Conservation (phyloP, 2,329 filamentous ascomycete genomes). For the Penicillium crustosum region DNA sequence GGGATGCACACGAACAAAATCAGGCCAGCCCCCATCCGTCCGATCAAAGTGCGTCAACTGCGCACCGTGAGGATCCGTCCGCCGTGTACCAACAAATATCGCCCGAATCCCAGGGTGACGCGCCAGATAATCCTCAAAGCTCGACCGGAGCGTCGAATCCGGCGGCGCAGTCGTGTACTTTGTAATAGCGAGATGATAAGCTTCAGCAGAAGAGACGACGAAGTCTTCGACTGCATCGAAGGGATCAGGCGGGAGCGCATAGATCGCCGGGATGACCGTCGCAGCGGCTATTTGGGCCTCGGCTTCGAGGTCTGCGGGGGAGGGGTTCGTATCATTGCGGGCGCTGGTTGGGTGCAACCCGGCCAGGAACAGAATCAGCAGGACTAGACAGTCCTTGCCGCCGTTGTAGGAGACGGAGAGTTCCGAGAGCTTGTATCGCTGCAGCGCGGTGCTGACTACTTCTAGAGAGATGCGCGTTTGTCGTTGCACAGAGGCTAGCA, state of each 20-base stretch:
- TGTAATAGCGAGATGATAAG: slow-evolving; percentile 73
- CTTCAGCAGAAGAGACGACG: slow-evolving; percentile 62
- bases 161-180: slow-evolving; percentile 67
- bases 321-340: slow-evolving; percentile 36
- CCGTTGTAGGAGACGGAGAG: slow-evolving; percentile 94
- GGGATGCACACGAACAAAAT: slow-evolving; percentile 89
- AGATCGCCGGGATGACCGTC: slow-evolving; percentile 71
- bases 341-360: slow-evolving; percentile 44
- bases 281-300: slow-evolving; percentile 15
- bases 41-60: slow-evolving; percentile 76
- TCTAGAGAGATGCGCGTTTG: slow-evolving; percentile 72
- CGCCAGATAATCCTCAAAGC: slow-evolving; percentile 72
- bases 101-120: slow-evolving; percentile 60
- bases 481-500: slow-evolving; percentile 64
- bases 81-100: slow-evolving; percentile 81
- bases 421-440: slow-evolving; percentile 72
- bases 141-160: slow-evolving; percentile 65
- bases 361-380: slow-evolving; percentile 82
- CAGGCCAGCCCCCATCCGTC: slow-evolving; percentile 87
- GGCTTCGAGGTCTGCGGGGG: slow-evolving; percentile 20
- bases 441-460: slow-evolving; percentile 73
- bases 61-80: slow-evolving; percentile 89
- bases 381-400: slow-evolving; percentile 94
- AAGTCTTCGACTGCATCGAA: slow-evolving; percentile 87
- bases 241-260: slow-evolving; percentile 80